Percentiles rank a stretch among this genome's conserved stretches.
Evolutionary conservation across 352 stramenopile species (phyloP).

Genomic region (Phytophthora podocarpi): DNA sequence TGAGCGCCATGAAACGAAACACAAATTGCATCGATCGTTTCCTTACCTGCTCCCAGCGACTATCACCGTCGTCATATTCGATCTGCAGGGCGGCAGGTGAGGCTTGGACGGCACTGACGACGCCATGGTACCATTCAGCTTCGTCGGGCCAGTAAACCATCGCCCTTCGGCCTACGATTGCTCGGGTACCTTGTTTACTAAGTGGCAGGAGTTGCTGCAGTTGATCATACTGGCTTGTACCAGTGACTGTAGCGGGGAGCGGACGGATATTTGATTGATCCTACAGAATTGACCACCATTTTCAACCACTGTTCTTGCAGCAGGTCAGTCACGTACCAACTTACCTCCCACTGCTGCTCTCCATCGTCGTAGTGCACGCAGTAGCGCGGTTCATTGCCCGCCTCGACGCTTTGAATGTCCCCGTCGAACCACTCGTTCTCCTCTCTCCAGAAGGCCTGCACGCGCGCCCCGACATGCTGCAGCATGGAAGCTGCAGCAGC

Average conservation of each 20-base stretch:
- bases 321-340: no score
- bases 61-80: constrained; percentile 57
- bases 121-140: constrained; percentile 47
- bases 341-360: constrained; percentile 52
- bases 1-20: neutral
- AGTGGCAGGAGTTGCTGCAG: constrained; percentile 38
- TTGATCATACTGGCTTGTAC: constrained; percentile 30
- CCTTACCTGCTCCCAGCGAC: constrained; percentile 48
- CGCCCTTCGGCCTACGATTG: constrained; percentile 20
- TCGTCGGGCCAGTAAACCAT: constrained; percentile 52
- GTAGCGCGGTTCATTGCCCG: constrained; percentile 6
- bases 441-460: constrained; percentile 56
- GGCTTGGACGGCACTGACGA: constrained; percentile 16
- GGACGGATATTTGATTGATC: constrained; percentile 9
- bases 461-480: constrained; percentile 22
- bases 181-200: neutral
- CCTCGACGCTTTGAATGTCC: constrained; percentile 13
- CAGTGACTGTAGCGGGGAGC: constrained; percentile 7
- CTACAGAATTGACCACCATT: no score
- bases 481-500: no score
- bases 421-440: constrained; percentile 58
- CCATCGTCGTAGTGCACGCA: constrained; percentile 58
- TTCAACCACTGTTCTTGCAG: no score
- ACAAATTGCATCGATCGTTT: neutral
- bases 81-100: constrained; percentile 32